phyloP scores from a whole-genome alignment of 2,329 filamentous ascomycete species.

The Aspergillus sp. region DNA sequence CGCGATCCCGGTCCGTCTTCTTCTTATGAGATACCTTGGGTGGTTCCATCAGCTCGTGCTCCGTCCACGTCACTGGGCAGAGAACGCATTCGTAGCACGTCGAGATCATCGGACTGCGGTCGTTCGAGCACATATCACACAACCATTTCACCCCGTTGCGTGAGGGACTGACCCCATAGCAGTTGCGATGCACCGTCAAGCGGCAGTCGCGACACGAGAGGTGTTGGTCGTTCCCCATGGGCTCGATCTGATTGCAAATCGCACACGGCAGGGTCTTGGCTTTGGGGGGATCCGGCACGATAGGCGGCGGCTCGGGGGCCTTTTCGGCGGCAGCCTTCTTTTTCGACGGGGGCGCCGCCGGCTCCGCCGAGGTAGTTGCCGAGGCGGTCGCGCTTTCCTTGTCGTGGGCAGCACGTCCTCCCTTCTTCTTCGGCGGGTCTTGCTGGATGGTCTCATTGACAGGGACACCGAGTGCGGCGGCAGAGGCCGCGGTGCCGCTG shows the following conservation, averaged over 20 bases:
- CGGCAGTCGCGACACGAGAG: conserved; percentile 80
- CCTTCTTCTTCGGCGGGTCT: conserved; percentile 55
- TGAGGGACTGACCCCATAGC: conserved; percentile 74
- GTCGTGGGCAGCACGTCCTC: conserved; percentile 40
- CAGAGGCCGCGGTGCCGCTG: conserved; percentile 36
- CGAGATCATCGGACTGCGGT: conserved; percentile 85
- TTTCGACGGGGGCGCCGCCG: conserved; percentile 48
- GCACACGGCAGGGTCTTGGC: conserved; percentile 74
- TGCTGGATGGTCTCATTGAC: conserved; percentile 27
- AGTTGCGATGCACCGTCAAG: conserved; percentile 81
- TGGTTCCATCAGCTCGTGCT: conserved; percentile 75
- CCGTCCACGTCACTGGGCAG: conserved; percentile 73
- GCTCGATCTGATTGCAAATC: conserved; percentile 68
- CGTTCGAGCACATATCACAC: conserved; percentile 93
- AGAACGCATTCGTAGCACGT: conserved; percentile 90
- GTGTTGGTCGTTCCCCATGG: conserved; percentile 57
- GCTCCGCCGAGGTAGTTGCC: conserved; percentile 37
- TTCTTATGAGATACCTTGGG: conserved; percentile 74
- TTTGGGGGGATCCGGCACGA: conserved; percentile 70
- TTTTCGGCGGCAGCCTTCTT: conserved; percentile 54
- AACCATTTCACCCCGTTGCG: conserved; percentile 73
- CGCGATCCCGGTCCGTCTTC: conserved; percentile 84
- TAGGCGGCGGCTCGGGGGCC: conserved; percentile 45
- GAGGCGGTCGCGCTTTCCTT: conserved; percentile 44
- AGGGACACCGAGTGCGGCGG: conserved; percentile 35